Evolutionary conservation across 768 basidiomycete genomes (phyloP).

Genomic region (Phlegmacium glaucopus): DNA sequence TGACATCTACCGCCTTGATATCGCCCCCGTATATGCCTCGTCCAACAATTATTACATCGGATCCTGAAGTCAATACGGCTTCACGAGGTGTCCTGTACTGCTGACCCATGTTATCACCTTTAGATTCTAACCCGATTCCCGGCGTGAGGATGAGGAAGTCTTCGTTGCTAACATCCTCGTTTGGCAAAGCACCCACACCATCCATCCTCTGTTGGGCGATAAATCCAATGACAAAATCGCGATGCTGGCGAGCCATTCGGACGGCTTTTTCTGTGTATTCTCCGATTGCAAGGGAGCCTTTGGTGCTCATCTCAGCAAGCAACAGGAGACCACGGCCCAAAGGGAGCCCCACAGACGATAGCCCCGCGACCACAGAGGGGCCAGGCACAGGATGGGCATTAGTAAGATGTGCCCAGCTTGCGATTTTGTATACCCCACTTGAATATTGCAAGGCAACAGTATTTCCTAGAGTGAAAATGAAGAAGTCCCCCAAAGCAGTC

Average conservation of each 20-base stretch:
- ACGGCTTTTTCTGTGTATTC: slow-evolving; percentile 82
- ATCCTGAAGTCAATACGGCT: slow-evolving; percentile 77
- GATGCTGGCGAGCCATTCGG: slow-evolving; percentile 78
- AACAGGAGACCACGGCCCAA: slow-evolving; percentile 84
- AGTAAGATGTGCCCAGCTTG: slow-evolving; percentile 94
- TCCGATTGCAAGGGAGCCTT: slow-evolving; percentile 80
- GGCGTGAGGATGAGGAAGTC: slow-evolving; percentile 93
- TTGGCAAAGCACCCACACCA: slow-evolving; percentile 41
- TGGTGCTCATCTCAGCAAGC: slow-evolving; percentile 95
- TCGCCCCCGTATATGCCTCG: slow-evolving; percentile 84
- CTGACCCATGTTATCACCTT: slow-evolving; percentile 88
- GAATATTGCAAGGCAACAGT: slow-evolving; percentile 96
- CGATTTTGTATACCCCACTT: slow-evolving; percentile 88
- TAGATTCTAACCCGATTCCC: slow-evolving; percentile 80
- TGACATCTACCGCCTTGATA: slow-evolving; percentile 38
- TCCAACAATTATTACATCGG: slow-evolving; percentile 97
- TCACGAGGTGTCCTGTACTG: slow-evolving; percentile 90
- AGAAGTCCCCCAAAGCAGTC: neutral
- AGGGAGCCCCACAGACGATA: slow-evolving; percentile 81
- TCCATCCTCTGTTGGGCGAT: slow-evolving; percentile 90
- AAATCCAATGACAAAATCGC: slow-evolving; percentile 93
- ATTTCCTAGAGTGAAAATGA: slow-evolving; percentile 63
- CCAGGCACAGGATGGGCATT: slow-evolving; percentile 97
- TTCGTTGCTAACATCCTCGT: slow-evolving; percentile 40
- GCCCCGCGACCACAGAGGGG: slow-evolving; percentile 90